Evolutionary conservation across 2,329 filamentous ascomycete genomes (phyloP).

Genomic region (Sclerotinia borealis): DNA sequence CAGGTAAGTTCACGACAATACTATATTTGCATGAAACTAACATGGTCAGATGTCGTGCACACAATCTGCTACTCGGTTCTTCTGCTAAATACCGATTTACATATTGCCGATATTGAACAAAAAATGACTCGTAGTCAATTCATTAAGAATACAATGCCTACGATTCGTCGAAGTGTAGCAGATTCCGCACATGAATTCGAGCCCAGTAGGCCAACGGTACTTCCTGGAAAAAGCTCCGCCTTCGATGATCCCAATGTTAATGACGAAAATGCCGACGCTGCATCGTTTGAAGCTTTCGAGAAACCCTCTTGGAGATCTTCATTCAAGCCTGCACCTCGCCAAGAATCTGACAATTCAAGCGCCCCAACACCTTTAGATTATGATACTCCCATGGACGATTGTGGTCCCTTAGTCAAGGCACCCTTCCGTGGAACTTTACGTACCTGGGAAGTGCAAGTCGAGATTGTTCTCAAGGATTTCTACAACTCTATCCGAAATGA

Average conservation of each 20-base stretch:
- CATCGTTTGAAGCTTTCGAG: constrained; percentile 30
- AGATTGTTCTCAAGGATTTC: constrained; percentile 85
- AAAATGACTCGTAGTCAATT: constrained; percentile 97
- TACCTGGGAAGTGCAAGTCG: constrained; percentile 84
- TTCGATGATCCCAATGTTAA: constrained; percentile 18
- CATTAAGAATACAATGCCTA: constrained; percentile 92
- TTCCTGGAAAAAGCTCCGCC: constrained; percentile 36
- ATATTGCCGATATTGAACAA: constrained; percentile 88
- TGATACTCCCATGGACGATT: constrained; percentile 43
- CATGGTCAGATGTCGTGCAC: constrained; percentile 73
- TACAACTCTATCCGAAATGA: constrained; percentile 85
- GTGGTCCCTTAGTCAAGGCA: constrained; percentile 70
- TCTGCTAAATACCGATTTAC: constrained; percentile 90
- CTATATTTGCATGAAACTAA: constrained; percentile 13
- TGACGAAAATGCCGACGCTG: constrained; percentile 14
- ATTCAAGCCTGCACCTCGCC: constrained; percentile 28
- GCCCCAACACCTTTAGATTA: constrained; percentile 32
- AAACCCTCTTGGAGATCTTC: constrained; percentile 31
- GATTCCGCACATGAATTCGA: constrained; percentile 68
- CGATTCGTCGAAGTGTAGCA: constrained; percentile 68
- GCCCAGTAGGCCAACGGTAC: constrained; percentile 42
- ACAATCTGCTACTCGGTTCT: constrained; percentile 96
- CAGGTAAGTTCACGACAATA: constrained; percentile 49
- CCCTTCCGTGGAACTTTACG: constrained; percentile 69
- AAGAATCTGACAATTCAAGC: constrained; percentile 36